phyloP scores from a whole-genome alignment of 495 filamentous ascomycete genomes.

The Cudoniella acicularis region DNA sequence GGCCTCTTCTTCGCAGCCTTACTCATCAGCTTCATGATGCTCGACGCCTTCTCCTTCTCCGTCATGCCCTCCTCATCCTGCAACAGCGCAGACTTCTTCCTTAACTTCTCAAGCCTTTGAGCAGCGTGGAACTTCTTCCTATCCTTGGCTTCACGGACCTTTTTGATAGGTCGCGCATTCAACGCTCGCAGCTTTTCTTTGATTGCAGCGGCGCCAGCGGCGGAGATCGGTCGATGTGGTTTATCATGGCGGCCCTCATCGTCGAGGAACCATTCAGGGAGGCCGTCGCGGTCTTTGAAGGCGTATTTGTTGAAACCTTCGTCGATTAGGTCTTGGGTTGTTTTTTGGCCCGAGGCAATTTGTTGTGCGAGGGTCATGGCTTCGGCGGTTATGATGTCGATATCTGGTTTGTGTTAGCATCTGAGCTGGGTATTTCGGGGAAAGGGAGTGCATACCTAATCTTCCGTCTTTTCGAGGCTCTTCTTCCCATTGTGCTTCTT shows the following conservation, averaged over 20 bases:
- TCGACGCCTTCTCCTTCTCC: conserved; percentile 89
- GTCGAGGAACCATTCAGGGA: conserved; percentile 97
- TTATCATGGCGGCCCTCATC: conserved; percentile 83
- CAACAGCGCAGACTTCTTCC: conserved; percentile 88
- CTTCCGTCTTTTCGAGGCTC: conserved; percentile 66
- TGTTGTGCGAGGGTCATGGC: conserved; percentile 97
- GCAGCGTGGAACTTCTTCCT: conserved; percentile 96
- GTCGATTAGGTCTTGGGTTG: conserved; percentile 72
- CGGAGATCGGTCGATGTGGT: conserved; percentile 80
- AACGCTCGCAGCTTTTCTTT: conserved; percentile 90
- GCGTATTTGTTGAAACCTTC: conserved; percentile 90
- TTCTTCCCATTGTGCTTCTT: conserved; percentile 64
- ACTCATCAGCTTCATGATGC: conserved; percentile 76
- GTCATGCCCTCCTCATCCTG: conserved; percentile 85
- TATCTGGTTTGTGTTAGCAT: conserved; percentile 51
- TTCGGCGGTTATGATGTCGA: conserved; percentile 98
- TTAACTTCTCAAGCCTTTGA: conserved; percentile 83
- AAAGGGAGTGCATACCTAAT: conserved; percentile 49
- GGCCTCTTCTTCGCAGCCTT: conserved; percentile 83
- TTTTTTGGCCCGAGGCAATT: conserved; percentile 81
- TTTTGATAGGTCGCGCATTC: conserved; percentile 98
- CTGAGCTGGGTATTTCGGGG: conserved; percentile 2
- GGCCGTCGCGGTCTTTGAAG: conserved; percentile 86
- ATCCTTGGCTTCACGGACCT: conserved; percentile 92
- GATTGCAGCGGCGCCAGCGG: conserved; percentile 87